Evolutionary conservation across 306 rosid species (phyloP).

Genomic region (Cucumis cinereus): DNA sequence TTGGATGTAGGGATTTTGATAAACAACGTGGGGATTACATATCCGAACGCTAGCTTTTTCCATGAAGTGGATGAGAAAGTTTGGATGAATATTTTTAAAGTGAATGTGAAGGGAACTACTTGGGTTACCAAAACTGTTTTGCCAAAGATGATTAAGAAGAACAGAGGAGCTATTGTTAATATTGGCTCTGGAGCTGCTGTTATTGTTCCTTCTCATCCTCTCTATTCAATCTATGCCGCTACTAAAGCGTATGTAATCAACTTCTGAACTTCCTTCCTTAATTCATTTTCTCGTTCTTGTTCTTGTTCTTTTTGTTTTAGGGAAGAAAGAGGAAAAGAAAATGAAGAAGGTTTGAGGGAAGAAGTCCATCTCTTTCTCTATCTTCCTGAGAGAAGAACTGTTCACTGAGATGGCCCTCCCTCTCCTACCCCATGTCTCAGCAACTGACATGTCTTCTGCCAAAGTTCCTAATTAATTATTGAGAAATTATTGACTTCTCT

Average conservation of each 20-base stretch:
- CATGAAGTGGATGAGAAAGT: slow-evolving; percentile 46
- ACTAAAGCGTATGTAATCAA: slow-evolving; percentile 57
- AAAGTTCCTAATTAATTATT: neutral
- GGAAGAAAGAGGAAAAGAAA: neutral
- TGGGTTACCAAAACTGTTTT: slow-evolving; percentile 38
- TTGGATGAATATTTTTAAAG: slow-evolving; percentile 54
- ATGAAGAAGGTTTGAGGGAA: neutral
- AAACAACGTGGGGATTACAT: slow-evolving; percentile 60
- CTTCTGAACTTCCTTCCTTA: neutral
- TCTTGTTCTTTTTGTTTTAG: neutral
- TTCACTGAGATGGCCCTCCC: neutral
- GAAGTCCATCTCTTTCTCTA: neutral
- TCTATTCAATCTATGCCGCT: slow-evolving; percentile 61
- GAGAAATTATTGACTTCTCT: neutral
- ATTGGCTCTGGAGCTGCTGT: slow-evolving; percentile 62
- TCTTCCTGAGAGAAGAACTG: neutral
- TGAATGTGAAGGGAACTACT: slow-evolving; percentile 52
- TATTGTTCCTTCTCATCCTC: slow-evolving; percentile 78
- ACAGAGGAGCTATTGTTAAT: slow-evolving; percentile 57
- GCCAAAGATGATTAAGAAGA: slow-evolving; percentile 36
- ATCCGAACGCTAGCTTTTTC: slow-evolving; percentile 42
- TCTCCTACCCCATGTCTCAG: neutral
- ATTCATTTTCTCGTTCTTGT: neutral
- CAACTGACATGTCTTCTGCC: neutral
- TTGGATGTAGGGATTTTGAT: slow-evolving; percentile 41